These are phyloP conservation scores for Rhizophlyctis rosea DNA, from an alignment of 192 early-diverging fungal genomes.

Conservation along the genomic window DNA sequence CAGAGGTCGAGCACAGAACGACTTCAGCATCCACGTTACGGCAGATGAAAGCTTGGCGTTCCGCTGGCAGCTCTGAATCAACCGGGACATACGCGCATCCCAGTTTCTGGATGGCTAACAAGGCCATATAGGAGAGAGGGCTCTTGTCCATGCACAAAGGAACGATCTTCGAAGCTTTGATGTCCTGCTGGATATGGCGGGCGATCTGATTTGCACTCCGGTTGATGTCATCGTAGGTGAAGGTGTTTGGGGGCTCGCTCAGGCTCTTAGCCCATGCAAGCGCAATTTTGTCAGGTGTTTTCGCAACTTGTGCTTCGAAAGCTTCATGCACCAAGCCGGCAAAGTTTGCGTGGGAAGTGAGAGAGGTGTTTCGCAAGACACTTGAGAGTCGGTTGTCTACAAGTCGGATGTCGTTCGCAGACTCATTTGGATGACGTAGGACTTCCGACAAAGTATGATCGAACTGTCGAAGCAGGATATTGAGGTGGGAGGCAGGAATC, in stretches of 20 bases:
- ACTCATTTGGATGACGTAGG: no score
- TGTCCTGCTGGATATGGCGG: background rate
- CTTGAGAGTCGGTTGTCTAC: no score
- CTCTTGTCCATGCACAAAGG: slow-evolving; percentile 6
- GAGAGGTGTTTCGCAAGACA: no score
- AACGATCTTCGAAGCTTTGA: slow-evolving; percentile 10
- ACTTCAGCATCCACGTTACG: slow-evolving; percentile 3
- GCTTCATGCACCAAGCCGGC: slow-evolving; percentile 6
- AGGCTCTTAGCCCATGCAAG: slow-evolving; percentile 8
- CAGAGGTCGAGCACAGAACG: background rate
- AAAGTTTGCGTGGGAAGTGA: no score
- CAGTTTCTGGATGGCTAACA: slow-evolving; percentile 21
- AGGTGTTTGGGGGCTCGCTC: background rate
- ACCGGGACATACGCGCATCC: slow-evolving; percentile 27
- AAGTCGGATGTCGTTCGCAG: no score
- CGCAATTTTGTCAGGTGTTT: background rate
- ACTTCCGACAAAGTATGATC: no score
- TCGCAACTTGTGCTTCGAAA: slow-evolving; percentile 13
- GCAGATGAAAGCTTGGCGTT: slow-evolving; percentile 15
- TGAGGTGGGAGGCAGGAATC: no score
- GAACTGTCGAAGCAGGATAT: no score
- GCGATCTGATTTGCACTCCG: slow-evolving; percentile 15
- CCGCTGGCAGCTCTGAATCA: slow-evolving; percentile 17
- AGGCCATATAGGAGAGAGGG: slow-evolving; percentile 11
- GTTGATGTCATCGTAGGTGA: slow-evolving; percentile 10